Conservation (phyloP, 352 stramenopile genomes). For the Globisporangium cederbergense region DNA sequence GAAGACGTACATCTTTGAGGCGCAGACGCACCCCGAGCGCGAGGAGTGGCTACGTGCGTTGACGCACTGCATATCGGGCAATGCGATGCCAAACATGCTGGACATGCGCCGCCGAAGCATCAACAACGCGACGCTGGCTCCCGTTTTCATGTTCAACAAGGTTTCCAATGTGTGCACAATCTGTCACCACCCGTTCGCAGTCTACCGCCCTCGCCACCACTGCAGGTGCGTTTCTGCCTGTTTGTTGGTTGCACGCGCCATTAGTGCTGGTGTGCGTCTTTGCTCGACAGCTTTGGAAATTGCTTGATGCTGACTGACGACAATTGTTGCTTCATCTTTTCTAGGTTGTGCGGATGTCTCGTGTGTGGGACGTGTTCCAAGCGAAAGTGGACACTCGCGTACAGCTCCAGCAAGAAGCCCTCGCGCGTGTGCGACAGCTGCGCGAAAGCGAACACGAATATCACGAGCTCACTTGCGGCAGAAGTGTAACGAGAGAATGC, state of each 20-base stretch:
- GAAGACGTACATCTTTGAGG: constrained; percentile 63
- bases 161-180: constrained; percentile 85
- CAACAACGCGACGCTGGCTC: constrained; percentile 67
- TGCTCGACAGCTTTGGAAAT: neutral
- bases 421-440: constrained; percentile 77
- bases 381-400: constrained; percentile 71
- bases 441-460: constrained; percentile 39
- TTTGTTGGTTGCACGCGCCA: neutral
- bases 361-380: constrained; percentile 83
- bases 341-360: constrained; percentile 74
- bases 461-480: constrained; percentile 29
- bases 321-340: constrained; percentile 5
- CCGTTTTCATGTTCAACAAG: constrained; percentile 89
- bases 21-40: constrained; percentile 53
- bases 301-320: constrained; percentile 1
- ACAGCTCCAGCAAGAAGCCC: constrained; percentile 75
- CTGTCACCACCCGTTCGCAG: constrained; percentile 75
- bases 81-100: constrained; percentile 29
- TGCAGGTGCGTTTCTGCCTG: constrained; percentile 46
- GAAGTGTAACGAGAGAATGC: constrained; percentile 5
- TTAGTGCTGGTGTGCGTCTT: neutral
- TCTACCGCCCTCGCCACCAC: constrained; percentile 81
- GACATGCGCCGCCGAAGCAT: constrained; percentile 67
- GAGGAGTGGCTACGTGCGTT: constrained; percentile 83
- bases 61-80: constrained; percentile 70